Base-by-base conservation (phyloP, 2,329 filamentous ascomycete genomes). In the Cercospora sesami region DNA sequence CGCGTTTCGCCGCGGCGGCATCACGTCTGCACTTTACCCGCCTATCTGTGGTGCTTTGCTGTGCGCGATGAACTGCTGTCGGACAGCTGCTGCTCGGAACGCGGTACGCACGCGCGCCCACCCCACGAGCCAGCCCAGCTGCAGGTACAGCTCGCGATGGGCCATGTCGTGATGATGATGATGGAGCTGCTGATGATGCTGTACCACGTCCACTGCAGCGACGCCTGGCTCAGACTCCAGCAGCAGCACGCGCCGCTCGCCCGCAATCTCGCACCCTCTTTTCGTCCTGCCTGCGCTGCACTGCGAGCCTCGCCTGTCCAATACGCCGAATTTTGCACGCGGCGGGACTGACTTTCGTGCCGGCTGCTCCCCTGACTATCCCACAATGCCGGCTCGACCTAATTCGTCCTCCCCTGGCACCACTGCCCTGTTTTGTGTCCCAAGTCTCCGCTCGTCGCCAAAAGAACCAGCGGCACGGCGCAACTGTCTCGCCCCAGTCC, bases 391-490 rank as follows among this genome's bases (percentile, higher is more conserved):
- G 53, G 53, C 45, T 21, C 45, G 18, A 51, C 45, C 45, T 10
- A 21, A 57, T 57, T 31, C 53, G 30, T 58, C 26, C 53, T 58
- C 30, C 53, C 53, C 53, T 14, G 53, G 12, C 30, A 26, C 53
- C 26, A 9, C 9, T 31, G 53, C 53, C 53, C 30, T 58, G 53
- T 31, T 58, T 58, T n/a, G 21, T 31, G 53, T 58, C 23, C 53
- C 53, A 58, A 30, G 53, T 18, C 53, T 33, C 53, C 53, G 21
- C 30, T 58, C 26, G 53, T 58, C 26, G 53, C 53, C 23, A 26
- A 58, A 58, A 58, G 53, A 58, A 58, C 53, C 53, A 58, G 26
- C 53, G 53, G 53, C 53, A 58, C 53, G 53, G 53, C 53, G 26
- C 53, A 30, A 58, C 26, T 16, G 48, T 28, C 48, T 21, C 26